Percentiles rank a stretch among this genome's conserved stretches.
These are phyloP conservation scores for Creolimax fragrantissima DNA, from an alignment of 78 protist species.

Conservation along the genomic window DNA sequence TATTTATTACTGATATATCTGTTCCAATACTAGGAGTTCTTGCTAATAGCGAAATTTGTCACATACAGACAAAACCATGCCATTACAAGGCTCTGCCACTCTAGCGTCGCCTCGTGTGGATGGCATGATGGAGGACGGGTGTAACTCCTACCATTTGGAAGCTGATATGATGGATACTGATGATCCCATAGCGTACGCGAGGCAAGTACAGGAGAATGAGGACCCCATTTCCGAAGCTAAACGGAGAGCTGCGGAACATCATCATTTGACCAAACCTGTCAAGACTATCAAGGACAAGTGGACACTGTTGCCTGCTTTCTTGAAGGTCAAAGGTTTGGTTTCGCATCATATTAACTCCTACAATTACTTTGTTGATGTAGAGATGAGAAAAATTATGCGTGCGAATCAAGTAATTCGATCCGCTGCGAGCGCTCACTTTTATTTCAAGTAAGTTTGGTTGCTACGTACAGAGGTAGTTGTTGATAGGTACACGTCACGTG, in stretches of 20 bases:
- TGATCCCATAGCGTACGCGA: no score
- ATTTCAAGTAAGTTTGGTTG: conserved; percentile 46
- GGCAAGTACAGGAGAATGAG: not conserved
- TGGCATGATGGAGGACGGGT: no score
- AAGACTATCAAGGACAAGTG: conserved; percentile 79
- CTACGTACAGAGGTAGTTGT: no score
- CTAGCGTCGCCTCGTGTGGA: no score
- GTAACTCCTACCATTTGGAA: no score
- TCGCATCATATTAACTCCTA: conserved; percentile 94
- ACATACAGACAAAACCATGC: no score
- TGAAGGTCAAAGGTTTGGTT: conserved; percentile 81
- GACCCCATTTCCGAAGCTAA: not conserved
- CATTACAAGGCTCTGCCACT: no score
- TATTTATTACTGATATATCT: no score
- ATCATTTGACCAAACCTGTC: not conserved
- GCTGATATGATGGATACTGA: no score
- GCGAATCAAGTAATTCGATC: conserved; percentile 68
- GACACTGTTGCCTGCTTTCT: conserved; percentile 91
- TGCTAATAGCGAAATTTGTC: no score
- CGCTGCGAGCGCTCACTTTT: conserved; percentile 73
- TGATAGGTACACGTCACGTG: no score
- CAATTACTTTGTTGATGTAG: conserved; percentile 80
- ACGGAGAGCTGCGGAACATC: not conserved
- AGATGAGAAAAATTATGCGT: conserved; percentile 57
- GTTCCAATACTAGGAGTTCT: no score